Base-by-base conservation (phyloP, 73 alveolate genomes). In the Tetrahymena elliotti region DNA sequence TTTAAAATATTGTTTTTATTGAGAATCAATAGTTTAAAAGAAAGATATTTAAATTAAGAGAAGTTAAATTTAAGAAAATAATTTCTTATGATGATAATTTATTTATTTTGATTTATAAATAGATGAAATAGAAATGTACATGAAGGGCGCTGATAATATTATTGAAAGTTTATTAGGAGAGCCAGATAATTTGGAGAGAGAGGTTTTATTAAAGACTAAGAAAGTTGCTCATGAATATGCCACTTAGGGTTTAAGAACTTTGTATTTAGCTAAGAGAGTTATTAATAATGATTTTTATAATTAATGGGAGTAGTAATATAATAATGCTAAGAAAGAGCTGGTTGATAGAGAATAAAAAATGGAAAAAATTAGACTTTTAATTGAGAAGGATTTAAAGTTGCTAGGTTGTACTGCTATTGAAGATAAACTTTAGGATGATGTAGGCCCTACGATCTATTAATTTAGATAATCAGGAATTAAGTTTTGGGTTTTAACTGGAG, bases 401-500 rank as follows among this genome's bases (percentile, higher is more conserved):
- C 84, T 98, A 54, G 99, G 99, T 0, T 97, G 99, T 82, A 97
- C 99, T 11, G 99, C 99, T 4, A 98, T 98, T 52, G 99, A 99
- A 97, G 99, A 98, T 96, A 97, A 97, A 96, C 98, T 99, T 93
- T 98, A 98, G 95, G 99, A 99, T 37, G 99, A 98, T 24, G 99
- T 99, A 27, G 99, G 99, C 15, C 99, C 98, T 93, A 99, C 99
- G 24, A 98, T 99, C 47, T 95, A 95, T 53, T 93, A 98, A 84
- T 95, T 99, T 93, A 97, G 97, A 96, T 98, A 95, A 53, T 99
- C 99, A 39, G 99, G 98, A 35, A 98, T 98, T 54, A 97, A 98
- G 95, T 97, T 98, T 52, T 98, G 99, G 99, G 99, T 98, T 35
- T 96, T 98, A 53, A 98, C 99, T 3, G 99, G 99, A 22, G 99